These are phyloP conservation scores for Rhizophora mangle DNA, from an alignment of 345 rosid genomes.

Conservation along the genomic window DNA sequence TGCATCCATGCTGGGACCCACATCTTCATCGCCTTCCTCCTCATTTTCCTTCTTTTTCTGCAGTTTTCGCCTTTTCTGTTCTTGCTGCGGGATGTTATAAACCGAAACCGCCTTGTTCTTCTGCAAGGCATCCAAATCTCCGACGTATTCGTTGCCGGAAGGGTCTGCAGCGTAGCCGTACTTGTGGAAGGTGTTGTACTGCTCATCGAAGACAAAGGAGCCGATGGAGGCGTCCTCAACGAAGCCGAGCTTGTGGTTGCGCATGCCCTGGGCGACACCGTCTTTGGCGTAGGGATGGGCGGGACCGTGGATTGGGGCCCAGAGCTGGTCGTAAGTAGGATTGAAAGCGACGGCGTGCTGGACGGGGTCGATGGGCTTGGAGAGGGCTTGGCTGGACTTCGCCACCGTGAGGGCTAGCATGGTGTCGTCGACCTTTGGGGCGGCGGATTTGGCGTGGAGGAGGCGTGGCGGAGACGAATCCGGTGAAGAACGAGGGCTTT, in stretches of 20 bases:
- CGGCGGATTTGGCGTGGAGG: slow-evolving; percentile 70
- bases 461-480: slow-evolving; percentile 80
- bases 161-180: slow-evolving; percentile 91
- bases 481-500: slow-evolving; percentile 41
- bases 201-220: slow-evolving; percentile 86
- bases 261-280: slow-evolving; percentile 94
- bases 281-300: slow-evolving; percentile 92
- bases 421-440: slow-evolving; percentile 91
- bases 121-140: slow-evolving; percentile 66
- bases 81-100: slow-evolving; percentile 71
- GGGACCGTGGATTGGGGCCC: slow-evolving; percentile 89
- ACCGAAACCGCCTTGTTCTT: slow-evolving; percentile 67
- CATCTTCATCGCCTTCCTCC: slow-evolving; percentile 29
- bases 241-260: slow-evolving; percentile 94
- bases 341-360: slow-evolving; percentile 72
- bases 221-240: slow-evolving; percentile 89
- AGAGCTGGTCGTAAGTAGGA: slow-evolving; percentile 85
- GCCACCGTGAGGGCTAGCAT: slow-evolving; percentile 78
- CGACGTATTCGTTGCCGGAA: slow-evolving; percentile 69
- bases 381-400: slow-evolving; percentile 46
- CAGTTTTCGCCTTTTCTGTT: slow-evolving; percentile 71
- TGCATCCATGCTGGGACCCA: slow-evolving; percentile 25
- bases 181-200: slow-evolving; percentile 83
- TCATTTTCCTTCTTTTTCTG: slow-evolving; percentile 54
- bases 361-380: slow-evolving; percentile 70